Conservation (phyloP, 2,329 filamentous ascomycete species). For the Thielaviopsis ethacetica region DNA sequence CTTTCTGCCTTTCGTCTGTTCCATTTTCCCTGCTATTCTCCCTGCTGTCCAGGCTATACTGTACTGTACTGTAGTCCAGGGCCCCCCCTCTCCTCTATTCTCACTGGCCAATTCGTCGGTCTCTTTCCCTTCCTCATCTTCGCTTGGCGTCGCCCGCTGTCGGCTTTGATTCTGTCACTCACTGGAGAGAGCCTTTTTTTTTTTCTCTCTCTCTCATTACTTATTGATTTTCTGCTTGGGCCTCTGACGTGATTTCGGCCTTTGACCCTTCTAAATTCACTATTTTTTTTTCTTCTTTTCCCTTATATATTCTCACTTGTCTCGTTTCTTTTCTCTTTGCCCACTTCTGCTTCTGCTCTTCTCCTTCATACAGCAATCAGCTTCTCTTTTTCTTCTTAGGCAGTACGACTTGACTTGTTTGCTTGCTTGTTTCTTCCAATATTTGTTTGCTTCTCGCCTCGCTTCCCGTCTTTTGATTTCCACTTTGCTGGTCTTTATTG, state of each 20-base stretch:
- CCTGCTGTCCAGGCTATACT: too few species aligned
- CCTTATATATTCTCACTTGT: background rate
- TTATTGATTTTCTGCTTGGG: background rate
- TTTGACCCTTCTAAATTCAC: background rate
- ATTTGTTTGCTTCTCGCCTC: too few species aligned
- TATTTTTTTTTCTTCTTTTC: background rate
- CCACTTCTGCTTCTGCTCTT: background rate
- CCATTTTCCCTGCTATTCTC: too few species aligned
- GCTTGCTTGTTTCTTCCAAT: too few species aligned
- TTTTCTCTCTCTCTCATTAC: background rate
- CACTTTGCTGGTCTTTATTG: too few species aligned
- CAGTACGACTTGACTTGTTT: too few species aligned
- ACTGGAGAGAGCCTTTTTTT: background rate
- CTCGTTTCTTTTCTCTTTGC: background rate
- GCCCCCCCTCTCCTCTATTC: background rate
- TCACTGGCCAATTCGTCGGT: background rate
- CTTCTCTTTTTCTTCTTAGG: too few species aligned
- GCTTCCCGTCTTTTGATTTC: too few species aligned
- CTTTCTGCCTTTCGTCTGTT: too few species aligned
- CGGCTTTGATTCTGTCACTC: conserved; percentile 1
- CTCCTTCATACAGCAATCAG: too few species aligned
- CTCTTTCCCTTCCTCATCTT: background rate
- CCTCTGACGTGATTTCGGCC: background rate
- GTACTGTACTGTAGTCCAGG: too few species aligned
- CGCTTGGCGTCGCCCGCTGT: conserved; percentile 7